Conservation (phyloP, 1,284 basidiomycete genomes). For the Laetiporus sulphureus region DNA sequence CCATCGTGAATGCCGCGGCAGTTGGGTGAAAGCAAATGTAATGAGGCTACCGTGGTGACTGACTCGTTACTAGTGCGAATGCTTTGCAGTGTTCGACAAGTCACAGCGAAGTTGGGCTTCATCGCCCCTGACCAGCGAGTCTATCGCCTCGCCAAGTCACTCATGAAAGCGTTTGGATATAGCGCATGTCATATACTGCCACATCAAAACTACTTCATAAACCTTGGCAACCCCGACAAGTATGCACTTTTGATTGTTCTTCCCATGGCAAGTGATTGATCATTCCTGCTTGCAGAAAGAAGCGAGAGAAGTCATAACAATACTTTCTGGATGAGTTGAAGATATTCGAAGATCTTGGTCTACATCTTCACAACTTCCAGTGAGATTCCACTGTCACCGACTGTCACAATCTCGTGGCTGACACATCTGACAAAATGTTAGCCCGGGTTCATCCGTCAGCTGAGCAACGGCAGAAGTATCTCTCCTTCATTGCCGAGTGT, state of each 20-base stretch:
- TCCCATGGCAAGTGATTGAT: too few species aligned
- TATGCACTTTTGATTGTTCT: too few species aligned
- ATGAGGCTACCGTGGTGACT: too few species aligned
- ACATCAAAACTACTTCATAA: conserved; percentile 83
- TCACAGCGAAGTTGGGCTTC: conserved; percentile 78
- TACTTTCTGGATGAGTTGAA: conserved; percentile 84
- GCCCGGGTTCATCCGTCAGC: conserved; percentile 79
- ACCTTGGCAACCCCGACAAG: conserved; percentile 77
- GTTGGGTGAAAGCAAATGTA: conserved; percentile 65
- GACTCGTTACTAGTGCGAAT: too few species aligned
- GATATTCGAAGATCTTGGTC: conserved; percentile 72
- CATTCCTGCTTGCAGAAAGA: conserved; percentile 43
- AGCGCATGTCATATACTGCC: conserved; percentile 57
- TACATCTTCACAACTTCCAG: conserved; percentile 83
- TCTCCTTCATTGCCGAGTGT: conserved; percentile 64
- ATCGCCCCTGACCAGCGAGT: conserved; percentile 45
- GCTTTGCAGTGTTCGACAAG: conserved; percentile 84
- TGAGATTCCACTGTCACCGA: too few species aligned
- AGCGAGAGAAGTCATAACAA: conserved; percentile 71
- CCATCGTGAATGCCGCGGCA: conserved; percentile 64
- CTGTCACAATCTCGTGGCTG: too few species aligned
- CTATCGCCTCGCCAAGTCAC: conserved; percentile 47
- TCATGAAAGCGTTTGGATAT: conserved; percentile 56
- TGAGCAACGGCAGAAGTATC: conserved; percentile 55
- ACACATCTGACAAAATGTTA: conserved; percentile 27